These are phyloP conservation scores for Handroanthus guayacan DNA, from an alignment of 257 asterid genomes.

Conservation along the genomic window DNA sequence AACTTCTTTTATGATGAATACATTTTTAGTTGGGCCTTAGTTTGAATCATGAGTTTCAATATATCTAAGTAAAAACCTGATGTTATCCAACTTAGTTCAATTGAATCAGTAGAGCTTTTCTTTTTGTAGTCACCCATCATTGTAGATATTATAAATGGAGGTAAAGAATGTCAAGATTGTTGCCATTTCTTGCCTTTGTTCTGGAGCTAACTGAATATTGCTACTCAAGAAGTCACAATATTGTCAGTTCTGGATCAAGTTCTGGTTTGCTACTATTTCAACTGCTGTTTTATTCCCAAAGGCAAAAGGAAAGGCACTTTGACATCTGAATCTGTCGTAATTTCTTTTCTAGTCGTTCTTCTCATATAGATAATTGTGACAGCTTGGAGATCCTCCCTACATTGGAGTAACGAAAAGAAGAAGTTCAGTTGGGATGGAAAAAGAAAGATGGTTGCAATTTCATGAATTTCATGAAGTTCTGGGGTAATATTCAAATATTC, in stretches of 20 bases:
- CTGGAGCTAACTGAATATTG: not conserved
- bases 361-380: constrained; percentile 35
- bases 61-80: no score
- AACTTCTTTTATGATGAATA: not conserved
- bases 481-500: constrained; percentile 56
- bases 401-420: constrained; percentile 81
- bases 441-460: constrained; percentile 61
- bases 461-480: constrained; percentile 78
- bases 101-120: not conserved
- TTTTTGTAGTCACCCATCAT: constrained; percentile 1
- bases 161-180: not conserved
- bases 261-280: constrained; percentile 11
- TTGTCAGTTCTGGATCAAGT: constrained; percentile 21
- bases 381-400: constrained; percentile 77
- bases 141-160: not conserved
- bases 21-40: no score
- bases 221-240: constrained; percentile 21
- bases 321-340: constrained; percentile 11
- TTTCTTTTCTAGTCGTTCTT: not conserved
- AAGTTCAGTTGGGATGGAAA: constrained; percentile 71
- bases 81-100: not conserved
- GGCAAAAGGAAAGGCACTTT: constrained; percentile 11
- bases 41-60: no score
- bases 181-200: constrained; percentile 13
- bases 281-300: constrained; percentile 26